A percentile compares a stretch with the other conserved stretches of the same genome.
Evolutionary conservation across 1,139 yeast species (phyloP).

Genomic region (Sugiyamaella pinicola): DNA sequence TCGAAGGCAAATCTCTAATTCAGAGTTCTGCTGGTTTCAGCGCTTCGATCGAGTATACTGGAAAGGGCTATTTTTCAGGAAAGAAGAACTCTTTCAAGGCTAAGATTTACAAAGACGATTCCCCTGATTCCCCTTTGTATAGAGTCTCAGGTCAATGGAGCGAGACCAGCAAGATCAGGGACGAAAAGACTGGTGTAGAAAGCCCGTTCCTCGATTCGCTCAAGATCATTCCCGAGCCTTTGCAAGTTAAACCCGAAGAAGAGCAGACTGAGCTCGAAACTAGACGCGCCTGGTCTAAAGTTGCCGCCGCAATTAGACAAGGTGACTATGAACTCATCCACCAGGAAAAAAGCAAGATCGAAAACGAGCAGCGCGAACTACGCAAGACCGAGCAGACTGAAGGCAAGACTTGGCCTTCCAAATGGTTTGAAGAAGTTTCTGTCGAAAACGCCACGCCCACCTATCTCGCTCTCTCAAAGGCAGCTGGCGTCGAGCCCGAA

Average conservation of each 20-base stretch:
- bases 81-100: slow-evolving; percentile 92
- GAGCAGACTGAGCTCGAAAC: slow-evolving; percentile 76
- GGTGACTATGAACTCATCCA: slow-evolving; percentile 77
- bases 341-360: slow-evolving; percentile 72
- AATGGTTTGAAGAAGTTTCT: slow-evolving; percentile 60
- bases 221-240: slow-evolving; percentile 52
- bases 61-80: slow-evolving; percentile 95
- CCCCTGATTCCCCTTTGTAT: slow-evolving; percentile 65
- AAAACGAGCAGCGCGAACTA: slow-evolving; percentile 78
- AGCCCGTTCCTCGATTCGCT: slow-evolving; percentile 72
- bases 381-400: slow-evolving; percentile 69
- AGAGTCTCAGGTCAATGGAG: slow-evolving; percentile 94
- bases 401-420: slow-evolving; percentile 66
- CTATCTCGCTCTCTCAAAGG: slow-evolving; percentile 26
- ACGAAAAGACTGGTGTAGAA: slow-evolving; percentile 44
- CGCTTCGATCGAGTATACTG: slow-evolving; percentile 77
- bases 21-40: slow-evolving; percentile 79
- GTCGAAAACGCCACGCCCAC: slow-evolving; percentile 31
- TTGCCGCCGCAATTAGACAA: slow-evolving; percentile 78
- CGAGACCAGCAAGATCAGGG: slow-evolving; percentile 57
- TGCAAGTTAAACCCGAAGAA: slow-evolving; percentile 76
- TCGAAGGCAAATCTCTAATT: slow-evolving; percentile 82
- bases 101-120: slow-evolving; percentile 60
- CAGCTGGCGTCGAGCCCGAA: slow-evolving; percentile 33
- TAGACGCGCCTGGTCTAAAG: slow-evolving; percentile 82